A percentile compares a stretch with the other conserved stretches of the same genome.
Conservation (phyloP, 345 rosid genomes). For the Salix caprea region DNA sequence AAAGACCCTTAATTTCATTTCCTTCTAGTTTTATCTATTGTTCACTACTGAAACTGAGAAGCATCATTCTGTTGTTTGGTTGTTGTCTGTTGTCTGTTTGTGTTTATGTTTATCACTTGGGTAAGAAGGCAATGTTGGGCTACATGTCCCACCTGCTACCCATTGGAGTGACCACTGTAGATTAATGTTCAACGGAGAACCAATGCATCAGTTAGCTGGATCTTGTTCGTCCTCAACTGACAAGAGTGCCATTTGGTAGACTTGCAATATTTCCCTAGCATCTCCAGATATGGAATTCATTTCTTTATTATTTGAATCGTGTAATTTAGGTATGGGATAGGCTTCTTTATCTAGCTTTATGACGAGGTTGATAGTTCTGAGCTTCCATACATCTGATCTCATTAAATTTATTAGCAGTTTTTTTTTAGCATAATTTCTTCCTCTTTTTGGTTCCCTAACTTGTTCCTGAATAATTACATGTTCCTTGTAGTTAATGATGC, state of each 20-base stretch:
- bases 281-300: not conserved
- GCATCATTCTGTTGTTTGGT: constrained; percentile 27
- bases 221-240: constrained; percentile 25
- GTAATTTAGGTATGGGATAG: not conserved
- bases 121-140: constrained; percentile 36
- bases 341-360: constrained; percentile 6
- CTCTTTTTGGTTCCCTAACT: not conserved
- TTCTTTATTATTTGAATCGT: not conserved
- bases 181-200: constrained; percentile 21
- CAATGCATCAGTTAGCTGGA: constrained; percentile 21
- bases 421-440: not conserved
- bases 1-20: not conserved
- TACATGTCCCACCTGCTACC: constrained; percentile 27
- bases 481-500: constrained; percentile 4
- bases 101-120: constrained; percentile 24
- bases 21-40: constrained; percentile 14
- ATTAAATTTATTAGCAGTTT: not conserved
- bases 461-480: not conserved
- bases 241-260: constrained; percentile 26
- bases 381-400: not conserved
- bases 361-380: constrained; percentile 1
- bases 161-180: constrained; percentile 19
- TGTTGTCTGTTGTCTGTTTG: constrained; percentile 32
- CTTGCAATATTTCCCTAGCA: constrained; percentile 20
- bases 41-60: constrained; percentile 22